Conservation (phyloP, 2,329 filamentous ascomycete genomes). For the Fusarium acutatum region DNA sequence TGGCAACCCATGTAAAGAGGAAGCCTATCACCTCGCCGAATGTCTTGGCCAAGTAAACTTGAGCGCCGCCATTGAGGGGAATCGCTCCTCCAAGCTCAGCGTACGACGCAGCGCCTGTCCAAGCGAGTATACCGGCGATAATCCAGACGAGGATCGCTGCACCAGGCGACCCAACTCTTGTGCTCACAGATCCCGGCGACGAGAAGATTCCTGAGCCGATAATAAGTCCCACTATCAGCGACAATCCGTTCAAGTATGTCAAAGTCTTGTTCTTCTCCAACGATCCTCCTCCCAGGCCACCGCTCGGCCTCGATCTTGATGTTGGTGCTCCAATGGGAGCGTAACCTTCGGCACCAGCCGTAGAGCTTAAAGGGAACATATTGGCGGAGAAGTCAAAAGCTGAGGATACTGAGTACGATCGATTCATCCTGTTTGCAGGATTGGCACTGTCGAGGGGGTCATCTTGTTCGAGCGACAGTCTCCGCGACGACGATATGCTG, state of each 20-base stretch:
- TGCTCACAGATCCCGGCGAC: conserved; percentile 90
- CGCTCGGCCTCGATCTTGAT: conserved; percentile 55
- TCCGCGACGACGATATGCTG: conserved; percentile 91
- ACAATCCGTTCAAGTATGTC: conserved; percentile 93
- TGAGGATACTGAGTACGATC: conserved; percentile 89
- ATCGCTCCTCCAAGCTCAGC: conserved; percentile 96
- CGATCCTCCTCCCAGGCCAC: conserved; percentile 75
- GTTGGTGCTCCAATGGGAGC: conserved; percentile 84
- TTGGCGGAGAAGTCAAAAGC: conserved; percentile 96
- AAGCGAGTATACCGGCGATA: conserved; percentile 89
- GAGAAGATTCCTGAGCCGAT: conserved; percentile 98
- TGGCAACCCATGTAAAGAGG: conserved; percentile 95
- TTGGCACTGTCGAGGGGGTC: conserved; percentile 74
- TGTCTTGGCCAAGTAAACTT: conserved; percentile 95
- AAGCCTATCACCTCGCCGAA: conserved; percentile 94
- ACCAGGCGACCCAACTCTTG: conserved; percentile 89
- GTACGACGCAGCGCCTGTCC: conserved; percentile 95
- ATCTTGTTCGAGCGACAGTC: conserved; percentile 83
- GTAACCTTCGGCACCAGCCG: conserved; percentile 75
- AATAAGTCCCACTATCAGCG: conserved; percentile 89
- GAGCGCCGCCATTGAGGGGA: conserved; percentile 91
- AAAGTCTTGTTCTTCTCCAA: conserved; percentile 95
- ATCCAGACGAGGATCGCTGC: conserved; percentile 92
- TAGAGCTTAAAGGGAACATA: conserved; percentile 90
- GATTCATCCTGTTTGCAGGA: conserved; percentile 56